Evolutionary conservation across 805 yeast species (phyloP).

Genomic region (Cyberlindnera bimundalis): DNA sequence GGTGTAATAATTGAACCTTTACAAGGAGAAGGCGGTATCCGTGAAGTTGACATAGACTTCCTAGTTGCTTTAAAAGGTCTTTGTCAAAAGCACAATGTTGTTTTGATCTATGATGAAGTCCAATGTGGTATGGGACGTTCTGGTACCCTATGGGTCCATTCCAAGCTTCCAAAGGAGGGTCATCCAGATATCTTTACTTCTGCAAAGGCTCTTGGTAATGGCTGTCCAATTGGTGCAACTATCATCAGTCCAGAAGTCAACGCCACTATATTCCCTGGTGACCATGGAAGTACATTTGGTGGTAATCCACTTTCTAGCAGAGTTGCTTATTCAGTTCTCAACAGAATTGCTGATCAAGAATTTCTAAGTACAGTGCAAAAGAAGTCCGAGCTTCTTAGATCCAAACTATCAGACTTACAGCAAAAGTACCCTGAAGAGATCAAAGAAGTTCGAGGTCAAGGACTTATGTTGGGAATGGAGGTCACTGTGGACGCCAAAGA

Average conservation of each 20-base stretch:
- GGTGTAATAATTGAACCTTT: slow-evolving; percentile 96
- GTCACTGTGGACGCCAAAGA: slow-evolving; percentile 59
- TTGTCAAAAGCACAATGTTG: slow-evolving; percentile 65
- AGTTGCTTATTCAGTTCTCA: slow-evolving; percentile 72
- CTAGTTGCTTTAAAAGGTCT: slow-evolving; percentile 60
- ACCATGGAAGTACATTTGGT: slow-evolving; percentile 97
- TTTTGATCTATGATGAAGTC: slow-evolving; percentile 90
- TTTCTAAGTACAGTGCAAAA: slow-evolving; percentile 58
- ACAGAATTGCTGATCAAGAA: slow-evolving; percentile 53
- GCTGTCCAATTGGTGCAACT: slow-evolving; percentile 94
- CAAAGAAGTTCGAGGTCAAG: slow-evolving; percentile 78
- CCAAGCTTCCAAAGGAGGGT: slow-evolving; percentile 65
- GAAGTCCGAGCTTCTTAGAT: slow-evolving; percentile 55
- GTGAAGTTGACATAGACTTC: slow-evolving; percentile 61
- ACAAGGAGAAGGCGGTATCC: slow-evolving; percentile 97
- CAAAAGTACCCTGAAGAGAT: slow-evolving; percentile 58
- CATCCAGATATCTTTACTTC: slow-evolving; percentile 92
- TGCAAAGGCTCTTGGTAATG: slow-evolving; percentile 97
- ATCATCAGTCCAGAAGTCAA: slow-evolving; percentile 81
- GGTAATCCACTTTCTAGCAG: slow-evolving; percentile 93
- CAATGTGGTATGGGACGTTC: slow-evolving; percentile 96
- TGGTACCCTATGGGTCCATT: slow-evolving; percentile 92
- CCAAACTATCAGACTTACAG: slow-evolving; percentile 47
- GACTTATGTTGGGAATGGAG: slow-evolving; percentile 82
- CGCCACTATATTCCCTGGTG: slow-evolving; percentile 73